Evolutionary conservation across 2,329 filamentous ascomycete species (phyloP).

Genomic region (Colletotrichum plurivorum): DNA sequence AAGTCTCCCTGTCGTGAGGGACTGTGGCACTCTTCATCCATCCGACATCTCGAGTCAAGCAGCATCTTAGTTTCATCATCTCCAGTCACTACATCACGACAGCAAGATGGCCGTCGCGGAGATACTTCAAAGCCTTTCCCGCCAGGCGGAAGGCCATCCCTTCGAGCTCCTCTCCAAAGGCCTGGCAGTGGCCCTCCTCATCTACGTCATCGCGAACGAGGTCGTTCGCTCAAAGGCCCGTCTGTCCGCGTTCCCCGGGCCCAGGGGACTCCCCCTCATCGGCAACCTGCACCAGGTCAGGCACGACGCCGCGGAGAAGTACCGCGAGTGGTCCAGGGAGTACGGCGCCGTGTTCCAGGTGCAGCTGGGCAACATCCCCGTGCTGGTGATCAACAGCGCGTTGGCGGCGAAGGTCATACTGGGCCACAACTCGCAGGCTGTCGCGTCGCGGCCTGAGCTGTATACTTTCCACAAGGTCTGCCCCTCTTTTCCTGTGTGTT

Average conservation of each 20-base stretch:
- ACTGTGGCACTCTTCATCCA: neutral
- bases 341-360: slow-evolving; percentile 52
- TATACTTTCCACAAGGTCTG: slow-evolving; percentile 69
- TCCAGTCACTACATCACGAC: slow-evolving; percentile 40
- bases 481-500: too few species aligned
- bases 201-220: slow-evolving; percentile 65
- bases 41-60: neutral
- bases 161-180: slow-evolving; percentile 36
- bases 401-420: slow-evolving; percentile 75
- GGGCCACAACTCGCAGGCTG: slow-evolving; percentile 75
- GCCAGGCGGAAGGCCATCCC: slow-evolving; percentile 43
- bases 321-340: slow-evolving; percentile 46
- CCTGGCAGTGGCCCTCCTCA: slow-evolving; percentile 45
- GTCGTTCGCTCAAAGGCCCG: slow-evolving; percentile 59
- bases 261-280: slow-evolving; percentile 65
- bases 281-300: slow-evolving; percentile 70
- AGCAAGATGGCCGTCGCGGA: slow-evolving; percentile 47
- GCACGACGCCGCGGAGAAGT: slow-evolving; percentile 56
- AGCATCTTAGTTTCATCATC: neutral
- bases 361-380: slow-evolving; percentile 63
- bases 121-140: slow-evolving; percentile 41
- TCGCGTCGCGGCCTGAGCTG: slow-evolving; percentile 75
- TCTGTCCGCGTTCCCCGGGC: slow-evolving; percentile 62
- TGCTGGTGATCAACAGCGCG: slow-evolving; percentile 77
- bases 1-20: neutral